A percentile compares a stretch with the other conserved stretches of the same genome.
These are phyloP conservation scores for Phaeophleospora eucalypticola DNA, from an alignment of 2,329 filamentous ascomycete species.

Conservation along the genomic window DNA sequence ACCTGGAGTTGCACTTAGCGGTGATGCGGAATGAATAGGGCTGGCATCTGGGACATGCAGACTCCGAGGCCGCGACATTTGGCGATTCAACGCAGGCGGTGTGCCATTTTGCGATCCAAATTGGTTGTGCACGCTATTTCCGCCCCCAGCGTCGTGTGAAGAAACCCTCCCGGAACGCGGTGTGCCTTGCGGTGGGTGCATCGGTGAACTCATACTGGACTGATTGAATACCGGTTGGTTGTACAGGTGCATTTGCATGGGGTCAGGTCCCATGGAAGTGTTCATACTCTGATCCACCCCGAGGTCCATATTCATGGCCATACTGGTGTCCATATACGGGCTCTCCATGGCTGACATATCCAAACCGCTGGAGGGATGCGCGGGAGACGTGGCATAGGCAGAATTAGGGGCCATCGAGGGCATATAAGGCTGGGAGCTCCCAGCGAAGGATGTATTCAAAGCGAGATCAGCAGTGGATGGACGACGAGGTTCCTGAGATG, in stretches of 20 bases:
- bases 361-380: slow-evolving; percentile 39
- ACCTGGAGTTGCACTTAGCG: slow-evolving; percentile 13
- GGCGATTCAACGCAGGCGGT: slow-evolving; percentile 16
- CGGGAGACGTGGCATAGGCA: slow-evolving; percentile 41
- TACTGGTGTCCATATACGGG: slow-evolving; percentile 37
- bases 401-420: slow-evolving; percentile 38
- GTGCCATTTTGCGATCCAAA: slow-evolving; percentile 20
- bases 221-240: slow-evolving; percentile 36
- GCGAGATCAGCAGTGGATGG: slow-evolving; percentile 34
- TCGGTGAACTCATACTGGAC: slow-evolving; percentile 40
- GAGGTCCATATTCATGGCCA: slow-evolving; percentile 44
- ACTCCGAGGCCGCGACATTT: slow-evolving; percentile 26
- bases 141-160: slow-evolving; percentile 29
- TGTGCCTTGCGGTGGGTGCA: slow-evolving; percentile 29
- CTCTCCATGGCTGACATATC: slow-evolving; percentile 40
- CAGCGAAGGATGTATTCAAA: slow-evolving; percentile 40
- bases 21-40: slow-evolving; percentile 20
- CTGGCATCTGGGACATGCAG: slow-evolving; percentile 22
- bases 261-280: slow-evolving; percentile 17
- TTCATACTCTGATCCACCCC: slow-evolving; percentile 28
- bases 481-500: slow-evolving; percentile 11
- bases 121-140: slow-evolving; percentile 26
- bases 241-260: slow-evolving; percentile 37
- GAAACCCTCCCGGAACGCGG: slow-evolving; percentile 25
- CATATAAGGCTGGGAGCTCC: slow-evolving; percentile 36